Evolutionary conservation across 2,329 filamentous ascomycete species (phyloP).

Genomic region (Arthrobotrys iridis): DNA sequence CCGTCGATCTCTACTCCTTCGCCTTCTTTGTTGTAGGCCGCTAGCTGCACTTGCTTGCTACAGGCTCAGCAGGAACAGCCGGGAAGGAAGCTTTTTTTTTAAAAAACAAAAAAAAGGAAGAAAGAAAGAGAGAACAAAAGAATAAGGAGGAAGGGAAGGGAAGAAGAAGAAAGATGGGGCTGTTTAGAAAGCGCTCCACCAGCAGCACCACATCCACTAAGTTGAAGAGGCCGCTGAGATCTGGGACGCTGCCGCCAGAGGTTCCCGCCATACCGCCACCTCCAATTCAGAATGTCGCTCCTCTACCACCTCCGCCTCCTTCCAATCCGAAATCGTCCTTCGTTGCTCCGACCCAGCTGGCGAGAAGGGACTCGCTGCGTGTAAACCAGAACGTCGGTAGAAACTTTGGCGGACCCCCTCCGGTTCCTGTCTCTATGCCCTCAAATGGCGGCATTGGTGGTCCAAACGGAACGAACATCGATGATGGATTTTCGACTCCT

Average conservation of each 20-base stretch:
- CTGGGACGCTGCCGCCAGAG: constrained; percentile 37
- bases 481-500: constrained; percentile 49
- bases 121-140: background rate
- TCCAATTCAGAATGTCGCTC: constrained; percentile 16
- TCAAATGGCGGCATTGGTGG: background rate
- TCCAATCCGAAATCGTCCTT: constrained; percentile 13
- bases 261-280: constrained; percentile 42
- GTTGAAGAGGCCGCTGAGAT: constrained; percentile 40
- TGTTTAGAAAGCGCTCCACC: constrained; percentile 50
- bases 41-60: background rate
- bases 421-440: background rate
- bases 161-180: constrained; percentile 17
- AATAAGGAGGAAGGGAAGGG: background rate
- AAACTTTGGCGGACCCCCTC: background rate
- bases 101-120: background rate
- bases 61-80: constrained; percentile 7
- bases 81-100: background rate
- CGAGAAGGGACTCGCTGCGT: background rate
- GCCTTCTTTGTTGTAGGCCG: background rate
- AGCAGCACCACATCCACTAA: constrained; percentile 52
- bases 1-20: constrained; percentile 9
- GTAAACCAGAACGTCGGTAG: background rate
- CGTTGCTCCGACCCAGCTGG: constrained; percentile 9
- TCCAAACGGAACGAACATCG: background rate
- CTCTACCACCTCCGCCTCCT: background rate